Evolutionary conservation across 2,329 filamentous ascomycete species (phyloP).

Genomic region (Neofusicoccum laricinum): DNA sequence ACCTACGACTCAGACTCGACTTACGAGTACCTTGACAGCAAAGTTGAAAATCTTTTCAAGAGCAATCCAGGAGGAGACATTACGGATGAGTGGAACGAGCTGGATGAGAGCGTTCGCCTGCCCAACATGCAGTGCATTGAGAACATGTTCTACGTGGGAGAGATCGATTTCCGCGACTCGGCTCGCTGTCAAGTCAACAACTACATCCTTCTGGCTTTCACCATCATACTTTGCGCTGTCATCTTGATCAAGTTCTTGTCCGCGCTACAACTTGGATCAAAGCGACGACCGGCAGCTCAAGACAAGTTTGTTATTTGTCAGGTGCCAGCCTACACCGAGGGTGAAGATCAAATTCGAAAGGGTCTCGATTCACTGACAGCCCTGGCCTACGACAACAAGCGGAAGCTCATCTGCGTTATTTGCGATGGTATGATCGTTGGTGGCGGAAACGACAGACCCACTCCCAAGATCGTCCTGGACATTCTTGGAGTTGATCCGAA

Average conservation of each 20-base stretch:
- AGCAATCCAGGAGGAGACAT: slow-evolving; percentile 79
- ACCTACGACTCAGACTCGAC: slow-evolving; percentile 51
- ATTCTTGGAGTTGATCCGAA: slow-evolving; percentile 97
- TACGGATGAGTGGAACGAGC: slow-evolving; percentile 61
- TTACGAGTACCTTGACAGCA: slow-evolving; percentile 71
- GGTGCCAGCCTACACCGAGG: slow-evolving; percentile 96
- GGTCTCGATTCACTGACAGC: slow-evolving; percentile 92
- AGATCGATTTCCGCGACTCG: slow-evolving; percentile 76
- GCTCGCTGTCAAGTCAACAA: slow-evolving; percentile 83
- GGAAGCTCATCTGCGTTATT: slow-evolving; percentile 93
- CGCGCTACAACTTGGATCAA: slow-evolving; percentile 89
- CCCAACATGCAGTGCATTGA: slow-evolving; percentile 79
- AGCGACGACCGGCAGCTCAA: slow-evolving; percentile 82
- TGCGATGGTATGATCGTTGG: slow-evolving; percentile 98
- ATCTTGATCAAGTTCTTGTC: slow-evolving; percentile 87
- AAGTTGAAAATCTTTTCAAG: slow-evolving; percentile 66
- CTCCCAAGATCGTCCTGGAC: slow-evolving; percentile 95
- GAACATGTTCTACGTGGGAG: slow-evolving; percentile 78
- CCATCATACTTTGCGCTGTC: slow-evolving; percentile 76
- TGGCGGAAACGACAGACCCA: slow-evolving; percentile 91
- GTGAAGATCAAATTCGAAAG: slow-evolving; percentile 89
- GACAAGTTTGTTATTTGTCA: slow-evolving; percentile 99
- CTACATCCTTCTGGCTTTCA: slow-evolving; percentile 83
- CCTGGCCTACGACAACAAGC: slow-evolving; percentile 95
- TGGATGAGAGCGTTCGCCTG: slow-evolving; percentile 52